Evolutionary conservation across 805 yeast genomes (phyloP), one percentile per base, ranked within the genome.

Genomic region (Gaillardinia entomophila): DNA sequence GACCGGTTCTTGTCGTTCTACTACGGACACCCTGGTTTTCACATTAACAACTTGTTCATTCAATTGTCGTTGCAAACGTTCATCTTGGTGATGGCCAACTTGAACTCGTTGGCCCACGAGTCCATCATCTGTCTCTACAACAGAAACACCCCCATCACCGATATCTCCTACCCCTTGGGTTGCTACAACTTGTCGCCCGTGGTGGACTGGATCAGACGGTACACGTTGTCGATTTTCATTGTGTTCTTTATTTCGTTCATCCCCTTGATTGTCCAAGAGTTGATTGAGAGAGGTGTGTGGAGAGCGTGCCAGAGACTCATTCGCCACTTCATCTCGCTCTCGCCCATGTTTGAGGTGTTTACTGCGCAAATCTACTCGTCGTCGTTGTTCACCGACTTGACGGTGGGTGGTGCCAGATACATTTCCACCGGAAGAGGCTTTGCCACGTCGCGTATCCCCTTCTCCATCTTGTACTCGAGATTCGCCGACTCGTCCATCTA

Each of bases 11-110:
- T 83, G 42, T 79, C 90, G 7, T 83, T 83, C 68, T 83, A 80
- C 66, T 83, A 81, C 60, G 94, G 90, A 12, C 94, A 83, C 58
- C 79, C 87, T 40, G 94, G 94, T 59, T 83, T 83, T 73, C 94
- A 83, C 58, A 69, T 83, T 59, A 83, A 83, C 57, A 83, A 83
- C 56, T 67, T 80, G 55, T 82, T 83, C 60, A 83, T 83, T 63
- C 82, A 79, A 49, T 57, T 83, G 43, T 82, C 92, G 15, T 67
- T 83, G 44, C 86, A 82, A 57, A 51, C 80, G 49, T 83, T 83
- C 53, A 71, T 80, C 66, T 62, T 83, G 49, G 78, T 85, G 15
- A 64, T 79, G 46, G 77, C 81, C 22, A 82, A 83, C 59, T 61
- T 83, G 60, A 80, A 79, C 42, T 62, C 88, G n/a, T 61, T 83